Evolutionary conservation across 2,329 filamentous ascomycete genomes (phyloP).

Genomic region (Talaromyces marneffei): DNA sequence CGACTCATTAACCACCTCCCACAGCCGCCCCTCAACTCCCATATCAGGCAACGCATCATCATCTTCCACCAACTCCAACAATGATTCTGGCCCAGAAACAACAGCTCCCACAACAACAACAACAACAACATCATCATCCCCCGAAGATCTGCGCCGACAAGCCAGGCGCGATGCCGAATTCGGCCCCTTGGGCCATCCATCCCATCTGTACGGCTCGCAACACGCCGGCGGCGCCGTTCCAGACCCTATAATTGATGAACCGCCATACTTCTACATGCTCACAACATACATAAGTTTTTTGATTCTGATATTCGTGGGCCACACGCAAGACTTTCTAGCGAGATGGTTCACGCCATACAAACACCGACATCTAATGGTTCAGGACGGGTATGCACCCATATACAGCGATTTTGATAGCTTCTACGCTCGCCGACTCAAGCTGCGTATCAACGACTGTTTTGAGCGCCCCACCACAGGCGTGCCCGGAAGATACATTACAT

Average conservation of each 20-base stretch:
- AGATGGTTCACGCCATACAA: constrained; percentile 79
- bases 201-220: constrained; percentile 78
- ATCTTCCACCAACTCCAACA: not conserved
- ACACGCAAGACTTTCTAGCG: constrained; percentile 89
- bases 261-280: constrained; percentile 86
- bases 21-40: not conserved
- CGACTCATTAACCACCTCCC: not conserved
- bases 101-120: no score
- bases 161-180: constrained; percentile 79
- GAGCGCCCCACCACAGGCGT: constrained; percentile 83
- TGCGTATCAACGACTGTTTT: constrained; percentile 92
- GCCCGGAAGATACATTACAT: constrained; percentile 81
- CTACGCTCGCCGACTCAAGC: constrained; percentile 82
- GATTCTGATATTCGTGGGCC: constrained; percentile 84
- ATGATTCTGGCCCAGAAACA: not conserved
- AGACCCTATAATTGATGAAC: constrained; percentile 80
- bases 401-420: constrained; percentile 98
- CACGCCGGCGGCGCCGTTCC: constrained; percentile 71
- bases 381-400: constrained; percentile 83
- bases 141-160: constrained; percentile 63
- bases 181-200: constrained; percentile 68
- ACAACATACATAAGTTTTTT: constrained; percentile 97
- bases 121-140: not conserved
- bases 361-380: constrained; percentile 71
- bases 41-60: not conserved